Evolutionary conservation across 2,329 filamentous ascomycete genomes (phyloP).

Genomic region (Rhinocladiella similis): DNA sequence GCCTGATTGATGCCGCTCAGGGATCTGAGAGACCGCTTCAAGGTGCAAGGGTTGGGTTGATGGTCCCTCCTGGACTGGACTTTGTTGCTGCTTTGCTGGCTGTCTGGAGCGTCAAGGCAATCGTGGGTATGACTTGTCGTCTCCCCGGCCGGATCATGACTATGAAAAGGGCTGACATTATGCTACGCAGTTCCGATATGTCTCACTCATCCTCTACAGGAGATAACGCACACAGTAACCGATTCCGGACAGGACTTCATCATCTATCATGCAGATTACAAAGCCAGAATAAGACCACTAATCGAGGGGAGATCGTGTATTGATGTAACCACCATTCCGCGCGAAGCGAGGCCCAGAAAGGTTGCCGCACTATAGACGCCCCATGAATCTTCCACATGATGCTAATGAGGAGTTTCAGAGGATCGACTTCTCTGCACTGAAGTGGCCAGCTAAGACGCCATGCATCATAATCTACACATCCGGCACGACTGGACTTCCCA

Average conservation of each 20-base stretch:
- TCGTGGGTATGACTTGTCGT: neutral
- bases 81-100: neutral
- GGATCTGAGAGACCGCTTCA: neutral
- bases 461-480: slow-evolving; percentile 56
- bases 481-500: slow-evolving; percentile 57
- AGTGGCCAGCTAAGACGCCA: slow-evolving; percentile 19
- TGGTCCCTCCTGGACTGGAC: neutral
- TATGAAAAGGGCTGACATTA: neutral
- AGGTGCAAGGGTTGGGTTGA: neutral
- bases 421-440: neutral
- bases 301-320: neutral
- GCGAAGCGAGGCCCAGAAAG: neutral
- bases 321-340: neutral
- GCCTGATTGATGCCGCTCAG: neutral
- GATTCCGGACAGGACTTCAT: slow-evolving; percentile 1
- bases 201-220: neutral
- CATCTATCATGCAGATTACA: neutral
- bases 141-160: neutral
- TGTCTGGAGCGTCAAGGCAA: slow-evolving; percentile 2
- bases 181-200: neutral
- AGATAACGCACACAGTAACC: neutral
- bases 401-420: neutral
- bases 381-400: neutral
- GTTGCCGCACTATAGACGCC: neutral
- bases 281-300: neutral